Percentiles rank a stretch among this genome's conserved stretches.
These are phyloP conservation scores for Panaeolus papilionaceus DNA, from an alignment of 768 basidiomycete genomes.

Conservation along the genomic window DNA sequence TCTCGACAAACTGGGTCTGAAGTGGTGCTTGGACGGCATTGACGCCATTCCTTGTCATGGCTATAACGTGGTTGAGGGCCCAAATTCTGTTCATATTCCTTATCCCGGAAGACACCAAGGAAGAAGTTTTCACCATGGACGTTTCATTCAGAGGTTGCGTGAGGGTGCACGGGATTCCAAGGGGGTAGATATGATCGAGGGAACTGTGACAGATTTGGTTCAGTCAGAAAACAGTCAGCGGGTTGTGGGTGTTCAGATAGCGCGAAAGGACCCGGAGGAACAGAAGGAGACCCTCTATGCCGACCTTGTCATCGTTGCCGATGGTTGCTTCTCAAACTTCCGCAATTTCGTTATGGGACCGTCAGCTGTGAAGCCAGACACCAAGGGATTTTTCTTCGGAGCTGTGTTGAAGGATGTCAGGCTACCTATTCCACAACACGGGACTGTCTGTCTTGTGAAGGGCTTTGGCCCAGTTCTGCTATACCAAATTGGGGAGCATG, in stretches of 20 bases:
- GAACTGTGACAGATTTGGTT: conserved; percentile 79
- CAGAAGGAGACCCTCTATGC: conserved; percentile 63
- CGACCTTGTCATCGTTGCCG: conserved; percentile 86
- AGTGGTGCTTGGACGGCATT: conserved; percentile 80
- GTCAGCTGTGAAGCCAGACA: conserved; percentile 53
- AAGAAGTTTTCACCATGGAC: conserved; percentile 92
- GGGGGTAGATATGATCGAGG: conserved; percentile 85
- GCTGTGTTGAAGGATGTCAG: conserved; percentile 78
- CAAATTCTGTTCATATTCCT: conserved; percentile 82
- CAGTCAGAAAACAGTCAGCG: conserved; percentile 54
- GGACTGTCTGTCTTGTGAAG: conserved; percentile 84
- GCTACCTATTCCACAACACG: conserved; percentile 77
- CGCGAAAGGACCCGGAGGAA: conserved; percentile 43
- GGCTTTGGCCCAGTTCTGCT: conserved; percentile 88
- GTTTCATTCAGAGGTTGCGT: conserved; percentile 83
- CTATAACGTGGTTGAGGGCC: conserved; percentile 79
- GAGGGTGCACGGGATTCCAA: conserved; percentile 62
- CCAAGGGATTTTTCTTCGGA: conserved; percentile 85
- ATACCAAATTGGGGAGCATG: conserved; percentile 89
- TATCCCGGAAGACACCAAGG: conserved; percentile 81
- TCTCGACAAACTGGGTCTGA: conserved; percentile 79
- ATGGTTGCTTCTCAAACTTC: conserved; percentile 97
- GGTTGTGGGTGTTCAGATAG: conserved; percentile 73
- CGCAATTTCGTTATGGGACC: conserved; percentile 68
- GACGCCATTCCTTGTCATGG: conserved; percentile 85